Conservation (phyloP, 2,329 filamentous ascomycete genomes). For the Chaetomiaceae sp. region DNA sequence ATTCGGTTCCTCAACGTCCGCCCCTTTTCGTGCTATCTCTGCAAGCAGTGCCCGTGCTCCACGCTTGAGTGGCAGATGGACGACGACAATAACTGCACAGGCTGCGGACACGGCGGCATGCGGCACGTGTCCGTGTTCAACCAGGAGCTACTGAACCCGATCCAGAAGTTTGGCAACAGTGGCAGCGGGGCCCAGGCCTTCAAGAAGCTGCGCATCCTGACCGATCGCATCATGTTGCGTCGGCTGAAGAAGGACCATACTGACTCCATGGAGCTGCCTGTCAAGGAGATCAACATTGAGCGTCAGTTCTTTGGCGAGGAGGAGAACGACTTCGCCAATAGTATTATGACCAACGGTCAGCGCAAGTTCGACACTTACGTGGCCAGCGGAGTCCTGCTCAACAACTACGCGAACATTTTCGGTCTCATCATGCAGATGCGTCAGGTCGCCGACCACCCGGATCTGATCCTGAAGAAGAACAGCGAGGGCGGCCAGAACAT, state of each 20-base stretch:
- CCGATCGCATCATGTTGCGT: constrained; percentile 90
- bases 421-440: constrained; percentile 99
- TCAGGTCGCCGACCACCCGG: constrained; percentile 93
- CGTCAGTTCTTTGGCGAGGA: constrained; percentile 96
- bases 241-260: constrained; percentile 92
- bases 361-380: constrained; percentile 95
- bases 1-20: constrained; percentile 83
- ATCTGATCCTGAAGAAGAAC: constrained; percentile 86
- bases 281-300: constrained; percentile 87
- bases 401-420: constrained; percentile 99
- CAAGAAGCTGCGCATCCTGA: constrained; percentile 77
- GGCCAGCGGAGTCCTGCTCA: constrained; percentile 83
- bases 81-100: constrained; percentile 61
- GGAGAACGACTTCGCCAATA: constrained; percentile 90
- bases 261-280: constrained; percentile 89
- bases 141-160: constrained; percentile 87
- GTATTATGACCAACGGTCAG: constrained; percentile 87
- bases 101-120: constrained; percentile 54
- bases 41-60: constrained; percentile 77
- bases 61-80: constrained; percentile 78
- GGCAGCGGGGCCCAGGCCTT: constrained; percentile 65
- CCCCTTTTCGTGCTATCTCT: constrained; percentile 91
- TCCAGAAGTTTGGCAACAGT: constrained; percentile 54
- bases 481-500: constrained; percentile 82
- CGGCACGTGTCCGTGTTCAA: constrained; percentile 54